A percentile compares a stretch with the other conserved stretches of the same genome.
These are phyloP conservation scores for Neofusicoccum kwambonambiense DNA, from an alignment of 2,329 filamentous ascomycete genomes.

Conservation along the genomic window DNA sequence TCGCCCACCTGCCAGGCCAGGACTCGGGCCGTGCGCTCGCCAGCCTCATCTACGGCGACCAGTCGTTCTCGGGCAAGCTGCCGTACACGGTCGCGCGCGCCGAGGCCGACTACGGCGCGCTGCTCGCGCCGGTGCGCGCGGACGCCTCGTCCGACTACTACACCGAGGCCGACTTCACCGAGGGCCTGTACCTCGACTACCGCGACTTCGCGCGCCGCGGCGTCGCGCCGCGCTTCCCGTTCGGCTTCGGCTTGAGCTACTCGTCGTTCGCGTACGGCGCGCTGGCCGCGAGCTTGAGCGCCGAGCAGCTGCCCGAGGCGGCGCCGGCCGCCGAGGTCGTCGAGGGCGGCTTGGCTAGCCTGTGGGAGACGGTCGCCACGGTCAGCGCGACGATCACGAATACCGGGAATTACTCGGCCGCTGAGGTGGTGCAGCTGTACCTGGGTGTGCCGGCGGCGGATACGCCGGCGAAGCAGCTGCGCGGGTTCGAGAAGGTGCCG, in stretches of 20 bases:
- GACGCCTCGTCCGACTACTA: conserved; percentile 47
- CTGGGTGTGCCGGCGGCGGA: conserved; percentile 33
- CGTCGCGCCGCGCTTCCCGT: conserved; percentile 30
- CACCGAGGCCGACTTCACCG: conserved; percentile 49
- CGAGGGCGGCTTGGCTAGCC: conserved; percentile 18
- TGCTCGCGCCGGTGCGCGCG: conserved; percentile 60
- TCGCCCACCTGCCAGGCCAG: conserved; percentile 41
- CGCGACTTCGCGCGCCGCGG: conserved; percentile 47
- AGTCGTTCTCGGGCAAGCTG: conserved; percentile 58
- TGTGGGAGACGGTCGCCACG: conserved; percentile 36
- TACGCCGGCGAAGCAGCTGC: conserved; percentile 35
- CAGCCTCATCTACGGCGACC: conserved; percentile 56
- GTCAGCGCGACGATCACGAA: conserved; percentile 37
- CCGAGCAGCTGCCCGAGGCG: conserved; percentile 28
- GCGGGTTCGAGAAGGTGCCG: conserved; percentile 38
- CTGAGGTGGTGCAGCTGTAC: conserved; percentile 41
- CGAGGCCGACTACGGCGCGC: conserved; percentile 34
- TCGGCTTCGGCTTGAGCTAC: conserved; percentile 42
- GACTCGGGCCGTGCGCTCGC: conserved; percentile 48
- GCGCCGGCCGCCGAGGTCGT: neutral
- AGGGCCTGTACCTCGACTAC: conserved; percentile 56
- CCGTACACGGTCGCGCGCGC: conserved; percentile 49
- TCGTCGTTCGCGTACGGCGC: conserved; percentile 42
- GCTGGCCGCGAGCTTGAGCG: conserved; percentile 28
- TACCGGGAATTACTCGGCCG: conserved; percentile 33